Evolutionary conservation across 495 filamentous ascomycete species (phyloP).

Genomic region (Neohortaea acidophila): DNA sequence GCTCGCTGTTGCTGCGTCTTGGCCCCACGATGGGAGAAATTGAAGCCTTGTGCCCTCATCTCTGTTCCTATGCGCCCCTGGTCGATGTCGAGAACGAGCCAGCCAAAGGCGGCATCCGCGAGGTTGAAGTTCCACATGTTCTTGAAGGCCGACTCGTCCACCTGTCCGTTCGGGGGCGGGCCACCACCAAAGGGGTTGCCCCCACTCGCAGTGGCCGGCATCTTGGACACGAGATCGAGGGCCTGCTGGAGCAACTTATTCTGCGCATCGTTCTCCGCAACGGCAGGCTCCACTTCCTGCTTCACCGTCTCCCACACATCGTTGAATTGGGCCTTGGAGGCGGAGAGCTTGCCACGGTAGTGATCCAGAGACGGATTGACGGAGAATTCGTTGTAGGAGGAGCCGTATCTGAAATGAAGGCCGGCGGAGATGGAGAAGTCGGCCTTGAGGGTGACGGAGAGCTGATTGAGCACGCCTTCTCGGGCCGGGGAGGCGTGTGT

Average conservation of each 20-base stretch:
- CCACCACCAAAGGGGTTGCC: slow-evolving; percentile 91
- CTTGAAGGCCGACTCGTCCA: slow-evolving; percentile 98
- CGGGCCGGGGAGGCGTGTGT: slow-evolving; percentile 95
- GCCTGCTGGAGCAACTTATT: slow-evolving; percentile 82
- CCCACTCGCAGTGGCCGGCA: slow-evolving; percentile 86
- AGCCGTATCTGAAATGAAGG: slow-evolving; percentile 96
- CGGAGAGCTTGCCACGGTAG: slow-evolving; percentile 98
- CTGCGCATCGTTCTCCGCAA: slow-evolving; percentile 81
- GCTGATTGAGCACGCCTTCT: slow-evolving; percentile 93
- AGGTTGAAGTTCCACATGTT: slow-evolving; percentile 99
- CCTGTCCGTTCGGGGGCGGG: slow-evolving; percentile 65
- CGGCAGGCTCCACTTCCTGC: slow-evolving; percentile 81
- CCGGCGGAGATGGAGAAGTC: slow-evolving; percentile 97
- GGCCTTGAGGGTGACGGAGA: slow-evolving; percentile 92
- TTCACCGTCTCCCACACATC: slow-evolving; percentile 99
- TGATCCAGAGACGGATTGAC: slow-evolving; percentile 97
- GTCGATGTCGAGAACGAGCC: slow-evolving; percentile 85
- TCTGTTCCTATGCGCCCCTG: slow-evolving; percentile 90
- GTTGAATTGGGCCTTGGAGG: slow-evolving; percentile 95
- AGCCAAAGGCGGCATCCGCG: slow-evolving; percentile 93
- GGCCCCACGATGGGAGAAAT: slow-evolving; percentile 81
- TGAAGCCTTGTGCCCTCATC: slow-evolving; percentile 98
- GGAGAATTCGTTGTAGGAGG: slow-evolving; percentile 98
- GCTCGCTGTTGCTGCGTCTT: slow-evolving; percentile 36
- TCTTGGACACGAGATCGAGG: slow-evolving; percentile 79